Evolutionary conservation across 2,329 filamentous ascomycete species (phyloP), one percentile per base, ranked within the genome.

Genomic region (Phaeoacremonium minimum): DNA sequence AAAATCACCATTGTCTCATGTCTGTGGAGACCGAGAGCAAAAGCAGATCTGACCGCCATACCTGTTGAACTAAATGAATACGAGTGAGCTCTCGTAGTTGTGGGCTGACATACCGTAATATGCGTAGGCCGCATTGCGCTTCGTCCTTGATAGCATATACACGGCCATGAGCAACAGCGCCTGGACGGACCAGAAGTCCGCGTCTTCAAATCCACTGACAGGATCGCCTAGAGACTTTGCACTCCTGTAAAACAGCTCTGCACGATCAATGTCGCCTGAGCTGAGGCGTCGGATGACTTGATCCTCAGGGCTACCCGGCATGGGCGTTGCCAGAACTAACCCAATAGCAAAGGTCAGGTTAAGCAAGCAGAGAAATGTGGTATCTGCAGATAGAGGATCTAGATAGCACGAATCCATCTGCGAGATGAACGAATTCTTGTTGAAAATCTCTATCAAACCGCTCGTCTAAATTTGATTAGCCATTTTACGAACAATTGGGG

Each of bases 101-200:
- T 14, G n/a, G 15, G 14, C 13, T 14, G 32, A 44, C 62, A 56
- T 58, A 71, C 80, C 79, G 32, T 76, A 67, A 40, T 82, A 77
- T 13, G 70, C 67, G 56, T 80, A 82, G 1, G 81, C 76, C 5
- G 75, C 72, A 45, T 83, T 83, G 13, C 77, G 65, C 52, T 75
- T 80, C 1, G 77, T 78, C 12, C 77, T 67, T 3, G 71, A 66
- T 13, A 85, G 57, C 70, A 75, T 77, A 48, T 83, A 85, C 3
- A 83, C 55, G 0, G 79, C 69, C 73, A 84, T 83, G 22, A 85
- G 57, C 1, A 76, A 58, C 30, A 83, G 58, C 3, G 77, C 77
- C 49, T 84, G 79, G 32, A 85, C 69, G 11, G 76, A 77, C 74
- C 78, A 82, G 40, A 84, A 73, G 37, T 80, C 73, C 15, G 72